Evolutionary conservation across 2,329 filamentous ascomycete genomes (phyloP), one percentile per base, ranked within the genome.

Genomic region (Talaromyces amestolkiae): DNA sequence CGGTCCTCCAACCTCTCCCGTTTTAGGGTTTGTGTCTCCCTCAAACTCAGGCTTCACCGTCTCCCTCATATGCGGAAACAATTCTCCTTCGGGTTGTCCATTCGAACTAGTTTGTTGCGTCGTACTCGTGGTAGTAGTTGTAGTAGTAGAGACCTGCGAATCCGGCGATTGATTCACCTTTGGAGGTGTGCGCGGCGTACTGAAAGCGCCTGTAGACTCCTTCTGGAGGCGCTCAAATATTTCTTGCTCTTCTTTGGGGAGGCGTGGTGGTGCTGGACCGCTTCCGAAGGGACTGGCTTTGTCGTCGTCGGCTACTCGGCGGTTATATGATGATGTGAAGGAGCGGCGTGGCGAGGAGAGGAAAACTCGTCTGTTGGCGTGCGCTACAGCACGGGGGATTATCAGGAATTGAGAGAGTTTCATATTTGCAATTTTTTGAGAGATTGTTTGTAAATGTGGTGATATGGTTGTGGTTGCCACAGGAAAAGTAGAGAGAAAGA

Each of bases 1-100:
- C 6, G 95, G 95, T 0, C 95, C 95, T 6, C 95, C 95, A 11
- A 97, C 87, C 83, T 99, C 95, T 27, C 95, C 95, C 1, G 95
- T 99, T 83, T 89, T 90, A 2, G 95, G 95, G 77, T 99, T 98
- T 64, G 83, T 85, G 63, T 98, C 93, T 66, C 95, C 95, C 70
- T 94, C 89, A 72, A 99, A 99, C 80, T 98, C 94, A 1, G 95
- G 93, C 72, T 89, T 86, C 51, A 93, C 90, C 41, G 94, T 94
- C 69, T 88, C 82, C 69, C 89, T 84, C 65, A 94, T 80, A 75
- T 92, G 88, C 0, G 88, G 89, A 74, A 91, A 89, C 22, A 91
- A 41, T 2, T 59, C 53, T 17, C 35, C 76, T 67, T 89, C 87
- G 67, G 13, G 19, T 39, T 39, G 53, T 24, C 31, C 11, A 37